Base-by-base conservation (phyloP, 148 eudicot species). In the Linanthus parryae region DNA sequence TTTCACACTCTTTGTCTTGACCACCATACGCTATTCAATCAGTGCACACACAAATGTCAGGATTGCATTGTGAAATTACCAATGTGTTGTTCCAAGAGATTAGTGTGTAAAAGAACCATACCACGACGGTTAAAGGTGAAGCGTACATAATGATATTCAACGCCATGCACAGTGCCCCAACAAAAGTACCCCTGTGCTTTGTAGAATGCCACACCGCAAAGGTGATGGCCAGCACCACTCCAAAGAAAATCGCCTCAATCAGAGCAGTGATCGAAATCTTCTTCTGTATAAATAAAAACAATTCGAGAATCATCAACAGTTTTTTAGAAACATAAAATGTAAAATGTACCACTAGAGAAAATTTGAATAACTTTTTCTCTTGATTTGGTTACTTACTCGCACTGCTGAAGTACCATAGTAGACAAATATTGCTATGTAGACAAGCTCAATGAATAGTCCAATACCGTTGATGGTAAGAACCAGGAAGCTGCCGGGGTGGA, bases 81-180 rank as follows among this genome's bases (percentile, higher is more conserved):
- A n/a, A 7, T 5, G 18, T n/a, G n/a, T n/a, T n/a, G n/a, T n/a
- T n/a, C n/a, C n/a, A n/a, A n/a, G n/a, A n/a, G n/a, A n/a, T n/a
- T n/a, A n/a, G 19, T 38, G 4, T 13, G 7, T 2, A 51, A 8
- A 5, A 36, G 17, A 8, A 14, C 39, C 64, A 15, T 58, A 66
- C 97, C 84, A 83, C 73, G 62, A 78, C 73, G 0, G 81, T 81
- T 56, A 91, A 63, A 39, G 97, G 97, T 5, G 97, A 65, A 7
- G 44, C 28, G 40, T 83, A 91, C 98, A 91, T 83, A 5, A 51
- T 15, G 20, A 83, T 53, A 33, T 74, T 91, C 65, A 91, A 71
- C 52, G 67, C 22, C 31, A 83, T 70, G 58, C 81, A 72, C 13
- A 86, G 2, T 10, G 68, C 52, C 7, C 98, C 98, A 0, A 91